Percentiles rank a stretch among this genome's conserved stretches.
Conservation (phyloP, 306 rosid species). For the Lagenaria siceraria region DNA sequence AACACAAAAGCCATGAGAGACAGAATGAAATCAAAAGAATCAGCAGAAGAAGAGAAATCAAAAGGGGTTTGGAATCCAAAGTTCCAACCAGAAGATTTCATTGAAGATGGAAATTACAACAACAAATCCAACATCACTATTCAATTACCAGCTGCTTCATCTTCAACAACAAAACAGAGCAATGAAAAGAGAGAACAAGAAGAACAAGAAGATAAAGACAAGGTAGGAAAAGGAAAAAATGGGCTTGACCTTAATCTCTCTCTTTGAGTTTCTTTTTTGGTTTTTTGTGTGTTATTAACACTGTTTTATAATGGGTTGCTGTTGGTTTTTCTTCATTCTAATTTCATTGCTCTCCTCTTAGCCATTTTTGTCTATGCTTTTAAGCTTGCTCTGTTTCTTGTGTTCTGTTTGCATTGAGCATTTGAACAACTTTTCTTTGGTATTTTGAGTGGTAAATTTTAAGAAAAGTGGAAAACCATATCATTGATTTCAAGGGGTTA, state of each 20-base stretch:
- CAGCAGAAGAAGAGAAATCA: constrained; percentile 2
- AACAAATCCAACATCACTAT: background rate
- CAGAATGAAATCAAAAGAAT: constrained; percentile 10
- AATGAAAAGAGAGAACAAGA: background rate
- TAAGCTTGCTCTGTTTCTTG: background rate
- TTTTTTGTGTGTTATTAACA: background rate
- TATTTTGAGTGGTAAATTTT: background rate
- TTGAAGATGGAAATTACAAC: background rate
- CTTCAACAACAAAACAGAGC: background rate
- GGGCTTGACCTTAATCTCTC: constrained; percentile 11
- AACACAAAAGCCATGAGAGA: constrained; percentile 44
- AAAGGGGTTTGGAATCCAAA: constrained; percentile 46
- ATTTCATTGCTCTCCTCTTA: background rate
- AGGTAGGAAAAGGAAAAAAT: background rate
- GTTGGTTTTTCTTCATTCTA: background rate
- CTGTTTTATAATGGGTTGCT: background rate
- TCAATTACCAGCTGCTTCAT: background rate
- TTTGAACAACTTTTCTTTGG: background rate
- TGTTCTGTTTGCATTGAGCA: background rate
- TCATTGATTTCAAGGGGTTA: background rate
- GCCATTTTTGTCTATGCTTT: background rate
- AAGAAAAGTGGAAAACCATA: background rate
- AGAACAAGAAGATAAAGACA: background rate
- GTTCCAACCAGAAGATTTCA: constrained; percentile 70
- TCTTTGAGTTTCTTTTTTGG: background rate